Conservation (phyloP, 192 early-diverging fungal species). For the Backusella morwellensis region DNA sequence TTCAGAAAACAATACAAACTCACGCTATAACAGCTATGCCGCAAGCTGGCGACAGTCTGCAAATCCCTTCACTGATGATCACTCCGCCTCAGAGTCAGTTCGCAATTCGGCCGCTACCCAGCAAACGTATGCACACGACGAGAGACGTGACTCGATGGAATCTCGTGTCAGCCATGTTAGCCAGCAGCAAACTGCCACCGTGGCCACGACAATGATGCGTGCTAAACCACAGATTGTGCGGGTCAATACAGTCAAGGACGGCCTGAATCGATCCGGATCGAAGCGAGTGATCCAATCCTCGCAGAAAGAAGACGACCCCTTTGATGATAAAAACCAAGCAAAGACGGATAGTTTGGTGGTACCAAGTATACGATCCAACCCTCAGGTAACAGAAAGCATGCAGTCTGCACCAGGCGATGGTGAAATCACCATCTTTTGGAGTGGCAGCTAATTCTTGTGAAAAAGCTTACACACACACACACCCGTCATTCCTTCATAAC, state of each 20-base stretch:
- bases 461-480: background rate
- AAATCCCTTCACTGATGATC: conserved; percentile 4
- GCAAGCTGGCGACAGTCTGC: background rate
- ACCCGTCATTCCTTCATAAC: background rate
- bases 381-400: conserved; percentile 25
- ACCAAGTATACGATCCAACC: background rate
- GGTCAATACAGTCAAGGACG: conserved; percentile 33
- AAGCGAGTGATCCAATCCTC: conserved; percentile 20
- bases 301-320: background rate
- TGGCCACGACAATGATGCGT: conserved; percentile 31
- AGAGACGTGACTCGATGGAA: conserved; percentile 5
- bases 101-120: background rate
- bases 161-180: conserved; percentile 1
- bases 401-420: conserved; percentile 34
- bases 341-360: background rate
- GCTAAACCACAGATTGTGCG: conserved; percentile 36
- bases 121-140: background rate
- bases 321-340: conserved; percentile 11
- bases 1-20: conserved; percentile 4
- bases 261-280: conserved; percentile 17
- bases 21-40: background rate
- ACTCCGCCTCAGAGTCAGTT: background rate
- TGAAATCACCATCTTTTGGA: conserved; percentile 41
- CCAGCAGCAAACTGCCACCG: background rate
- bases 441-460: background rate